A percentile compares a stretch with the other conserved stretches of the same genome.
Conservation (phyloP, 2,329 filamentous ascomycete species). For the Didymellaceae sp. region DNA sequence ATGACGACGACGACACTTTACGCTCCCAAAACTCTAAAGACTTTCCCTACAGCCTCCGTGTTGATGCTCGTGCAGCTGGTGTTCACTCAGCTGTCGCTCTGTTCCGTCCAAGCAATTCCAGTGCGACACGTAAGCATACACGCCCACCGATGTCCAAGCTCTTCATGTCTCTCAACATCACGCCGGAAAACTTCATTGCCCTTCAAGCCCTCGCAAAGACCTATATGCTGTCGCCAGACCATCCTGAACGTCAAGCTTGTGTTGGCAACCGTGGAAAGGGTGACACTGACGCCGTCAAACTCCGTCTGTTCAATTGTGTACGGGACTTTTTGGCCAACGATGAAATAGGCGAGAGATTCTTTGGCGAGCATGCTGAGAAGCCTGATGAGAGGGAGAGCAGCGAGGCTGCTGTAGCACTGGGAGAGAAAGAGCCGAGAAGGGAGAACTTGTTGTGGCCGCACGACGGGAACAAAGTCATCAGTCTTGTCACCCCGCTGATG, state of each 20-base stretch:
- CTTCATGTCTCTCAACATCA: conserved; percentile 62
- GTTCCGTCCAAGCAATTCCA: conserved; percentile 52
- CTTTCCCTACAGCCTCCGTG: conserved; percentile 22
- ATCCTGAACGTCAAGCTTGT: conserved; percentile 63
- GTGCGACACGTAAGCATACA: conserved; percentile 62
- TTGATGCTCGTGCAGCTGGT: conserved; percentile 57
- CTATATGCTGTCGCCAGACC: conserved; percentile 63
- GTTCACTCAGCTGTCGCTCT: conserved; percentile 61
- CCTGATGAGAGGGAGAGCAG: conserved; percentile 41
- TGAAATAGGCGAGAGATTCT: conserved; percentile 60
- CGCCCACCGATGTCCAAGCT: conserved; percentile 65
- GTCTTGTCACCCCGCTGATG: conserved; percentile 63
- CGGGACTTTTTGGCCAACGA: conserved; percentile 58
- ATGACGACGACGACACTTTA: conserved; percentile 10
- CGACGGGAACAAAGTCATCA: conserved; percentile 62
- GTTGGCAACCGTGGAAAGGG: conserved; percentile 63
- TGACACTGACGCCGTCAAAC: conserved; percentile 63
- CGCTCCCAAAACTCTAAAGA: conserved; percentile 5
- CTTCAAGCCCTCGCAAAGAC: conserved; percentile 62
- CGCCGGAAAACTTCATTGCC: conserved; percentile 63
- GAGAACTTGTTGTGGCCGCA: conserved; percentile 60
- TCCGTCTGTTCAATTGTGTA: conserved; percentile 63
- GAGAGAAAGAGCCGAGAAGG: conserved; percentile 48
- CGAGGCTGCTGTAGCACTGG: conserved; percentile 44
- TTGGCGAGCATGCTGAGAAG: conserved; percentile 48